Conservation (phyloP, 139 green algal species). For the Eudorina sp. region DNA sequence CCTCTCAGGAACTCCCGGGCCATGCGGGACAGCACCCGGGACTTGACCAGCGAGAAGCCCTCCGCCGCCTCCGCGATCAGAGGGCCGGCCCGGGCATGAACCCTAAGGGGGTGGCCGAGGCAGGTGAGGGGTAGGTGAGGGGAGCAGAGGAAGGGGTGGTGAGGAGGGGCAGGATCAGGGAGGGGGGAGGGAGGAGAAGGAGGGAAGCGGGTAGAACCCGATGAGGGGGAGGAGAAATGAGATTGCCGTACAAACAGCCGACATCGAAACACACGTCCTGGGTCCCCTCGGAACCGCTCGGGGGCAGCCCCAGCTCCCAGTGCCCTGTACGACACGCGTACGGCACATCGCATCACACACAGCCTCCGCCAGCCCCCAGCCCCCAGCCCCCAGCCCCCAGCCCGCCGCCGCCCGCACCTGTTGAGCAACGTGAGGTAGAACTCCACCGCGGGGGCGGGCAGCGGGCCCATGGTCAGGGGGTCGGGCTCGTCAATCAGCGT, state of each 20-base stretch:
- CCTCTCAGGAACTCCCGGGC: constrained; percentile 53
- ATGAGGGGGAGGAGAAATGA: neutral
- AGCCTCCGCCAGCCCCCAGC: neutral
- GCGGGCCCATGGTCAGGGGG: neutral
- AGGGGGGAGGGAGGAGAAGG: neutral
- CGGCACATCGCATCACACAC: too few relatives aligned
- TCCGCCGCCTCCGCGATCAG: constrained; percentile 58
- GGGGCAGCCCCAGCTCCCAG: too few relatives aligned
- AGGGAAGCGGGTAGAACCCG: neutral
- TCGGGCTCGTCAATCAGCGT: neutral
- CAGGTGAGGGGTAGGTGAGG: neutral
- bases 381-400: neutral
- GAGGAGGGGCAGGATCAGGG: neutral
- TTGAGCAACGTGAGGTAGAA: constrained; percentile 62
- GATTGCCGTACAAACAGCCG: too few relatives aligned
- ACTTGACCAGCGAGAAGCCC: constrained; percentile 56
- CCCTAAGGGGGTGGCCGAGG: neutral
- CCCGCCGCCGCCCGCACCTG: constrained; percentile 36
- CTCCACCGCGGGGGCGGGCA: constrained; percentile 42
- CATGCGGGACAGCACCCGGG: constrained; percentile 41
- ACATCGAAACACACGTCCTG: neutral
- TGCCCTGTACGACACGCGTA: too few relatives aligned
- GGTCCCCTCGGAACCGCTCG: too few relatives aligned
- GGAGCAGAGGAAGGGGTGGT: neutral
- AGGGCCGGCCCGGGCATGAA: constrained; percentile 57